A percentile compares a stretch with the other conserved stretches of the same genome.
phyloP scores from a whole-genome alignment of 1,139 yeast genomes.

The Arxiozyma heterogenica region DNA sequence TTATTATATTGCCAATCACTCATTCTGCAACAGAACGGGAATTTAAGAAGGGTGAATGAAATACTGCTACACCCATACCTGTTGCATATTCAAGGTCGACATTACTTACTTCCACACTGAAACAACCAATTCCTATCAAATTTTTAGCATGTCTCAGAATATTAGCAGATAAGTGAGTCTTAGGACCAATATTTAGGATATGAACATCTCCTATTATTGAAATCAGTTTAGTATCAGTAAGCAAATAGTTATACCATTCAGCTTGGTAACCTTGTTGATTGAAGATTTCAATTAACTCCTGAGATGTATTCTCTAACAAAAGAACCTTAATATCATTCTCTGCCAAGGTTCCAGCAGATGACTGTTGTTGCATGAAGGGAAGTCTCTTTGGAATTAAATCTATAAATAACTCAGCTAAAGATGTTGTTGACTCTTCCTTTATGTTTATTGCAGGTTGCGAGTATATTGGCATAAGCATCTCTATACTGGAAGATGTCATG shows the following conservation, averaged over 20 bases:
- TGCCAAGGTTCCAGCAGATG: constrained; percentile 26
- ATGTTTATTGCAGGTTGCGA: constrained; percentile 40
- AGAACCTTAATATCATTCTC: constrained; percentile 59
- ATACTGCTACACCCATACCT: constrained; percentile 85
- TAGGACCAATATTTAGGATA: constrained; percentile 96
- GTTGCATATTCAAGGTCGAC: constrained; percentile 92
- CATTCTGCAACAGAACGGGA: constrained; percentile 98
- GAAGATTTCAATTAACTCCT: constrained; percentile 82
- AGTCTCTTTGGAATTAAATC: constrained; percentile 21
- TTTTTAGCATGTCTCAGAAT: constrained; percentile 80
- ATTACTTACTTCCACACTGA: constrained; percentile 98
- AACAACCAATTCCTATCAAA: constrained; percentile 87
- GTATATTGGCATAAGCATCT: constrained; percentile 32
- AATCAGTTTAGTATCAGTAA: constrained; percentile 87
- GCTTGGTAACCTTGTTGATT: constrained; percentile 91
- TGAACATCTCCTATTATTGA: constrained; percentile 91
- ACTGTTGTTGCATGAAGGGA: constrained; percentile 37
- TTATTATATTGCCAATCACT: constrained; percentile 88
- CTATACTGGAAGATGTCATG: constrained; percentile 17
- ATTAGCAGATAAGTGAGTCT: constrained; percentile 76
- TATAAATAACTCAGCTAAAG: constrained; percentile 43
- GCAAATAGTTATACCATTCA: constrained; percentile 81
- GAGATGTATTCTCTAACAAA: constrained; percentile 83
- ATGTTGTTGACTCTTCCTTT: constrained; percentile 20
- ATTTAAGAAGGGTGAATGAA: constrained; percentile 97